Evolutionary conservation across 371 early-diverging fungal genomes (phyloP).

Genomic region (Mucor velutinosus): DNA sequence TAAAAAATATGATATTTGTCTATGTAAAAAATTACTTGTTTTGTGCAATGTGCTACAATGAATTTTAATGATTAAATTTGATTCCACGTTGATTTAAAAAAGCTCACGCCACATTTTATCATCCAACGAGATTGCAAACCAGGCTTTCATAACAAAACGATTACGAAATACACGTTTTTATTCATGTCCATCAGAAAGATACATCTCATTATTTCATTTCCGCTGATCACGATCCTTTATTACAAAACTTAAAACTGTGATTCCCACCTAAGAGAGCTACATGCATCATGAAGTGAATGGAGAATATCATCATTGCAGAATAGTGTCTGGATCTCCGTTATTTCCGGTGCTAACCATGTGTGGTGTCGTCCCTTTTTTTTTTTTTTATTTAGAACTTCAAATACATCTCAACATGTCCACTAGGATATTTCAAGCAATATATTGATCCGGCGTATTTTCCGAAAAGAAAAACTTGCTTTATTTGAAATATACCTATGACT

Average conservation of each 20-base stretch:
- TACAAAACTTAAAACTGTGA: not conserved
- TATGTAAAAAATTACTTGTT: constrained; percentile 8
- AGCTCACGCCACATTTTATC: constrained; percentile 37
- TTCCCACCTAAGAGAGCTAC: not conserved
- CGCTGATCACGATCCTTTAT: not conserved
- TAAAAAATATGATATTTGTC: not conserved
- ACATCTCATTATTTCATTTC: not conserved
- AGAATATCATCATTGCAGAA: not conserved
- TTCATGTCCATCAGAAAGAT: not conserved
- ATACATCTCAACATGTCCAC: not conserved
- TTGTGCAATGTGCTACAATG: constrained; percentile 2
- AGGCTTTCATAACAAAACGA: not conserved
- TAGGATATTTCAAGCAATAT: not conserved
- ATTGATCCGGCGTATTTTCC: not conserved
- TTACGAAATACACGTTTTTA: constrained; percentile 4
- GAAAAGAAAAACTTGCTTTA: not conserved
- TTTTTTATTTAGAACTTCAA: not conserved
- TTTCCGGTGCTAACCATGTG: not conserved
- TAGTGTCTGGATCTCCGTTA: not conserved
- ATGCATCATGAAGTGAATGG: not conserved
- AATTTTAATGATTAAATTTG: constrained; percentile 1
- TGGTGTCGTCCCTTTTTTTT: constrained; percentile 1
- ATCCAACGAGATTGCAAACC: constrained; percentile 19
- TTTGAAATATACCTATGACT: not conserved
- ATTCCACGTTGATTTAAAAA: constrained; percentile 19